Base-by-base conservation (phyloP, 345 rosid species). In the Clarkia xantiana region DNA sequence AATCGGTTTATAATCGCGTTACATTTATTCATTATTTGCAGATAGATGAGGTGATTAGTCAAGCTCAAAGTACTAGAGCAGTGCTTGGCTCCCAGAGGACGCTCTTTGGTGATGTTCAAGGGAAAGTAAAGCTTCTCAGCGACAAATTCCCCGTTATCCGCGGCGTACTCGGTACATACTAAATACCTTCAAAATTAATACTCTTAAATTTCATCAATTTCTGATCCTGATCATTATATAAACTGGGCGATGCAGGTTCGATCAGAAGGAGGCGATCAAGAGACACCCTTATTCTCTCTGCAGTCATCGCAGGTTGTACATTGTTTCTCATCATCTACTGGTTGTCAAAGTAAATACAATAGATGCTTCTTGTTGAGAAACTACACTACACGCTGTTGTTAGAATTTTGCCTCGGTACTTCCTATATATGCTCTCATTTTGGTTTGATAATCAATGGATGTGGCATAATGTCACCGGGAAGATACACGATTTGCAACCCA, bases 11-110 rank as follows among this genome's bases (percentile, higher is more conserved):
- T 29, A 29, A 7, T 29, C 9, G 36, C 36, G 8, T 29, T 1
- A 29, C 36, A 29, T 29, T 29, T 29, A 2, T 64, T 48, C 20
- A 29, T 47, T 58, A 36, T 54, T 13, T 54, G 53, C 76, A 93
- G 99, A 87, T 87, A 57, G 95, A 87, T 70, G 96, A 93, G 51
- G 96, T 93, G 18, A 93, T 93, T 52, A 73, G 65, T 73, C 96
- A 87, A 82, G 99, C 94, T 60, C 95, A 93, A 70, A 66, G 94
- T 11, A 84, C 99, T 55, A 78, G 94, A 62, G 71, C 91, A 40
- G 94, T 65, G 38, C 71, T 87, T 65, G 94, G 91, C 58, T 84
- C 95, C 61, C 99, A 93, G 62, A 76, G 95, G 65, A 52, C 80
- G 47, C 42, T 84, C 65, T 82, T 93, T 65, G 90, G 94, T 59